Conservation (phyloP, 495 filamentous ascomycete genomes). For the Penicillium macrosclerotiorum region DNA sequence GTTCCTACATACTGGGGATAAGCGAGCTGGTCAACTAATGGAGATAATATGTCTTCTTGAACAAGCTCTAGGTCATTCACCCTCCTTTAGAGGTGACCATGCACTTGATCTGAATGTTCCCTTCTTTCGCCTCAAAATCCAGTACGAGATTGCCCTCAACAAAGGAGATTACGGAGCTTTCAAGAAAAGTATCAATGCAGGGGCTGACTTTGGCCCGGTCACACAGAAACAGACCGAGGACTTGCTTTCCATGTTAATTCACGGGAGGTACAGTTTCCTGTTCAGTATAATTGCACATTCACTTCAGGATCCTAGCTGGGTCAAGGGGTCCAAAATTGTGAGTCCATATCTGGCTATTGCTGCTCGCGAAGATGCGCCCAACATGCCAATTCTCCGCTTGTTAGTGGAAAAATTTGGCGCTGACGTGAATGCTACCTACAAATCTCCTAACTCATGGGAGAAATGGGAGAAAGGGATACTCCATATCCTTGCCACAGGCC, state of each 20-base stretch:
- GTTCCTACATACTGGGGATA: too few species aligned
- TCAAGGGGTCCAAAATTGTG: not conserved
- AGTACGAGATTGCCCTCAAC: not conserved
- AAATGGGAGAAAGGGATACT: too few species aligned
- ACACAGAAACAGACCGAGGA: not conserved
- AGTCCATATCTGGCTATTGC: not conserved
- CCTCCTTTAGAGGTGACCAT: not conserved
- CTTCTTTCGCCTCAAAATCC: not conserved
- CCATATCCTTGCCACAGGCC: constrained; percentile 3
- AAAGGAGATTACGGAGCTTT: constrained; percentile 2
- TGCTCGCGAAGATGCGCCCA: not conserved
- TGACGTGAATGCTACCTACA: not conserved
- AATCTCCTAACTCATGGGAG: too few species aligned
- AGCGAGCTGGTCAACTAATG: constrained; percentile 7
- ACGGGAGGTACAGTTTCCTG: constrained; percentile 1
- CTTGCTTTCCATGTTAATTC: not conserved
- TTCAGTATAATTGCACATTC: constrained; percentile 5
- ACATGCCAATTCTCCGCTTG: constrained; percentile 4
- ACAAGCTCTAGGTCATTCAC: not conserved
- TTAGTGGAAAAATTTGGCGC: constrained; percentile 3
- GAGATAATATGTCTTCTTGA: constrained; percentile 1
- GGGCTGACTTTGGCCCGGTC: not conserved
- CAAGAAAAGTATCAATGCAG: not conserved
- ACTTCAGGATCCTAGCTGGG: not conserved
- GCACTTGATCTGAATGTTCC: not conserved